Evolutionary conservation across 2,329 filamentous ascomycete species (phyloP).

Genomic region (Colletotrichum euphorbiae): DNA sequence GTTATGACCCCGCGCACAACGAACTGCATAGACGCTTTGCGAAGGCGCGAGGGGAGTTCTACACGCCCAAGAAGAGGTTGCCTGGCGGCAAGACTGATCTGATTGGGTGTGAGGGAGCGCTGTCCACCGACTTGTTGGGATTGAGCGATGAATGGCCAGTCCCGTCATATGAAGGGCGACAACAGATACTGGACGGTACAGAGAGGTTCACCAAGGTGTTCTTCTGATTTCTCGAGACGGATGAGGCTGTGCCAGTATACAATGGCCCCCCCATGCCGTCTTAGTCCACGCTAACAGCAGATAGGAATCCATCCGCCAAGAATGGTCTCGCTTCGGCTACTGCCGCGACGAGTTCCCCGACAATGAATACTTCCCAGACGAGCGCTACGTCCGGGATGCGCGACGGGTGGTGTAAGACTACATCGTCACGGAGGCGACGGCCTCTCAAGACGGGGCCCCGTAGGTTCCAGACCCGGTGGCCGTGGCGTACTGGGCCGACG

Average conservation of each 20-base stretch:
- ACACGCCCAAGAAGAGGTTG: slow-evolving; percentile 33
- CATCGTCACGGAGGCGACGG: slow-evolving; percentile 43
- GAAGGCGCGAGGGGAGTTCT: slow-evolving; percentile 32
- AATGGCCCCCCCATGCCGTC: background rate
- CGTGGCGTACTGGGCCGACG: slow-evolving; percentile 43
- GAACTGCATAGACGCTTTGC: slow-evolving; percentile 38
- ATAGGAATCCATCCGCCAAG: slow-evolving; percentile 34
- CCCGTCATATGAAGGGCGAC: slow-evolving; percentile 31
- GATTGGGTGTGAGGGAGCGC: slow-evolving; percentile 39
- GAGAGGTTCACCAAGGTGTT: slow-evolving; percentile 41
- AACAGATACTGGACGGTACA: slow-evolving; percentile 31
- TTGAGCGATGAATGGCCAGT: slow-evolving; percentile 42
- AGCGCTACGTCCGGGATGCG: slow-evolving; percentile 46
- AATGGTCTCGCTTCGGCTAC: slow-evolving; percentile 43
- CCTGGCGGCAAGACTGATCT: slow-evolving; percentile 40
- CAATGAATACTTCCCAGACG: slow-evolving; percentile 44
- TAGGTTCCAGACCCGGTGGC: slow-evolving; percentile 40
- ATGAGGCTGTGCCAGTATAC: slow-evolving; percentile 34
- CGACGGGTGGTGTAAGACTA: slow-evolving; percentile 44
- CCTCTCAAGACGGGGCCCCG: slow-evolving; percentile 33
- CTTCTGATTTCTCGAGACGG: slow-evolving; percentile 41
- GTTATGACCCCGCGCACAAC: slow-evolving; percentile 41
- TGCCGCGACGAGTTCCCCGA: slow-evolving; percentile 44
- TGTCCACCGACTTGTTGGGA: slow-evolving; percentile 43
- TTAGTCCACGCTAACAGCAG: background rate